Evolutionary conservation across 768 basidiomycete genomes (phyloP).

Genomic region (Boletus rufocinnamomeus): DNA sequence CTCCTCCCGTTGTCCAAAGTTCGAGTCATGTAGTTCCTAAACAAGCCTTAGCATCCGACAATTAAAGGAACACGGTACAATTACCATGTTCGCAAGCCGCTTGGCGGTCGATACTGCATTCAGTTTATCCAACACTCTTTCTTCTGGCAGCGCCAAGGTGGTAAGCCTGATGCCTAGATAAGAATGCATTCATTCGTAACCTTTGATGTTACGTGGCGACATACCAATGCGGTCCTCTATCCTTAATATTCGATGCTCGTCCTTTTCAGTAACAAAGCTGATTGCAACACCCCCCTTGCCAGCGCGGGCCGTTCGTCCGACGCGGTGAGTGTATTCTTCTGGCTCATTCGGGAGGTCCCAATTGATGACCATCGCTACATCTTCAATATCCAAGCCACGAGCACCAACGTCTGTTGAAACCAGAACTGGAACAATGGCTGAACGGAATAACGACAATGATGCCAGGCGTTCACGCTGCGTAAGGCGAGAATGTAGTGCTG

Average conservation of each 20-base stretch:
- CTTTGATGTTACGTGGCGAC: constrained; percentile 29
- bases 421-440: constrained; percentile 84
- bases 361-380: constrained; percentile 94
- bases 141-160: constrained; percentile 78
- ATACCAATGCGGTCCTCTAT: constrained; percentile 88
- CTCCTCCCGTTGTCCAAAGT: constrained; percentile 88
- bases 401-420: constrained; percentile 95
- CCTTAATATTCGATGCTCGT: constrained; percentile 78
- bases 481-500: constrained; percentile 89
- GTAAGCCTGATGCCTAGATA: constrained; percentile 67
- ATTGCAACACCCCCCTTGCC: constrained; percentile 88
- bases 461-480: constrained; percentile 87
- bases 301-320: constrained; percentile 89
- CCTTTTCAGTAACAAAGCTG: constrained; percentile 93
- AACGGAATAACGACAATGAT: constrained; percentile 84
- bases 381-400: constrained; percentile 93
- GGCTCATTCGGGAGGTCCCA: constrained; percentile 92
- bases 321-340: constrained; percentile 96
- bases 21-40: constrained; percentile 82
- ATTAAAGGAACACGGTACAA: background rate
- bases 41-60: constrained; percentile 8
- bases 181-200: background rate
- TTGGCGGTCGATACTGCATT: constrained; percentile 93
- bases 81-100: constrained; percentile 90
- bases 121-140: constrained; percentile 76